A percentile compares a stretch with the other conserved stretches of the same genome.
These are phyloP conservation scores for Fusarium sp. DNA, from an alignment of 2,329 filamentous ascomycete genomes.

Conservation along the genomic window DNA sequence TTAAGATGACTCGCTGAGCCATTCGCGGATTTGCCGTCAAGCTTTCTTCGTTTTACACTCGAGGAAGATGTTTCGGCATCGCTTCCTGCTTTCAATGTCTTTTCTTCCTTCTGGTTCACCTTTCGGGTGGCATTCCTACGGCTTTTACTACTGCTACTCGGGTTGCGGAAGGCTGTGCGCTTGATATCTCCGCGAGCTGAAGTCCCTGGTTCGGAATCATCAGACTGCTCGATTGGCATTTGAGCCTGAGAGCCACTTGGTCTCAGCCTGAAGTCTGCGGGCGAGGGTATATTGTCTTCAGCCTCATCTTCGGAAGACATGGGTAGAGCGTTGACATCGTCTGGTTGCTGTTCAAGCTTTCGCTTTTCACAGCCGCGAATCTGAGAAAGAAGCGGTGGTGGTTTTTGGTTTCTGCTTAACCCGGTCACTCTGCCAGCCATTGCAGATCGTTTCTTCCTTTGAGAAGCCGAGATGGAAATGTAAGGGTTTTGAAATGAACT, in stretches of 20 bases:
- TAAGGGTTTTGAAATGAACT: neutral
- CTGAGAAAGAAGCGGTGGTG: constrained; percentile 27
- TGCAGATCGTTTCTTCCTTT: neutral
- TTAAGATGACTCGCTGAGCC: constrained; percentile 37
- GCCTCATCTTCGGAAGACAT: constrained; percentile 45
- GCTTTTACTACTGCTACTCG: neutral
- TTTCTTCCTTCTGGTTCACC: neutral
- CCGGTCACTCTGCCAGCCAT: constrained; percentile 32
- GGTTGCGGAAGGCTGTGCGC: constrained; percentile 44
- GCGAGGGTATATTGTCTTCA: constrained; percentile 8
- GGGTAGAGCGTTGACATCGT: constrained; percentile 40
- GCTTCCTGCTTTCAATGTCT: neutral
- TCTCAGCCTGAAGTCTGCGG: neutral
- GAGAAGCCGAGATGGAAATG: neutral
- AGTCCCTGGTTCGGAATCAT: constrained; percentile 43
- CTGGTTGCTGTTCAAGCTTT: constrained; percentile 18
- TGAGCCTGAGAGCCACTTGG: neutral
- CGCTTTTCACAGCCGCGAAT: constrained; percentile 1
- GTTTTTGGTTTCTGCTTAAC: constrained; percentile 27
- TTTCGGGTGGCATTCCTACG: constrained; percentile 4
- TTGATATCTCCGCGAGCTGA: constrained; percentile 46
- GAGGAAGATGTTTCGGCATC: neutral
- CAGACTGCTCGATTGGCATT: constrained; percentile 8
- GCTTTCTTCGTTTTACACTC: constrained; percentile 30
- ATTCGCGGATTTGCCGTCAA: neutral